phyloP scores from a whole-genome alignment of 768 basidiomycete genomes.

The Epithele typhae region DNA sequence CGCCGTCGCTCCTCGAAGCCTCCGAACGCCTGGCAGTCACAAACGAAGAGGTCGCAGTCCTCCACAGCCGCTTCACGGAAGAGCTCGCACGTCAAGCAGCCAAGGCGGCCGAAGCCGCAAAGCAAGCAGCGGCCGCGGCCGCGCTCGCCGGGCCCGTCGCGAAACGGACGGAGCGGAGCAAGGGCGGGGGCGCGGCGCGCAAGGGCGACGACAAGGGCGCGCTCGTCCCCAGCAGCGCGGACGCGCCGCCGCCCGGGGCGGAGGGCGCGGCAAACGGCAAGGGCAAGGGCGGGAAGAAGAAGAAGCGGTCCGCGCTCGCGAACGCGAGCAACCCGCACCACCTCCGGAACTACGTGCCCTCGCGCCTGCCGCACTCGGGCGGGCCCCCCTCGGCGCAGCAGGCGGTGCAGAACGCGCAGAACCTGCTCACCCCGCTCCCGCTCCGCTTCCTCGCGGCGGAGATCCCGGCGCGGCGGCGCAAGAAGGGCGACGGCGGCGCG shows the following conservation, averaged over 20 bases:
- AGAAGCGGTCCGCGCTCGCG: conserved; percentile 87
- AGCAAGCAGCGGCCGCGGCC: conserved; percentile 44
- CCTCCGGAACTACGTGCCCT: conserved; percentile 89
- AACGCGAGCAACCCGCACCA: conserved; percentile 97
- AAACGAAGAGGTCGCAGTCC: conserved; percentile 59
- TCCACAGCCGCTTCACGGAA: conserved; percentile 66
- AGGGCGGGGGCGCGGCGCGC: conserved; percentile 21
- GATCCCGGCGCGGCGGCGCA: conserved; percentile 45
- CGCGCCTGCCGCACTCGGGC: conserved; percentile 55
- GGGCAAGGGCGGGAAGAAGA: conserved; percentile 62
- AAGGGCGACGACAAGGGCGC: conserved; percentile 32
- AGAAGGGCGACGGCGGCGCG: conserved; percentile 1
- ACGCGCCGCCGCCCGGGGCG: too few relatives aligned
- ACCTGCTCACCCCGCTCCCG: conserved; percentile 54
- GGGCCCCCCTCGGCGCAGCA: conserved; percentile 33
- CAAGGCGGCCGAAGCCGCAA: conserved; percentile 46
- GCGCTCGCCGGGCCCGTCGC: conserved; percentile 32
- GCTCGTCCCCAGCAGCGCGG: conserved; percentile 31
- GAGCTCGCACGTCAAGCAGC: conserved; percentile 71
- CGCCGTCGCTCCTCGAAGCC: conserved; percentile 38
- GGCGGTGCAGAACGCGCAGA: conserved; percentile 39
- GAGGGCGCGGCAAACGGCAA: conserved; percentile 8
- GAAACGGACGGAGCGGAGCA: conserved; percentile 36
- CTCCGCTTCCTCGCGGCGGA: conserved; percentile 66
- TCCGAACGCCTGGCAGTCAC: conserved; percentile 67